phyloP scores from a whole-genome alignment of 2,329 filamentous ascomycete species.

The Aspergillus udagawae region DNA sequence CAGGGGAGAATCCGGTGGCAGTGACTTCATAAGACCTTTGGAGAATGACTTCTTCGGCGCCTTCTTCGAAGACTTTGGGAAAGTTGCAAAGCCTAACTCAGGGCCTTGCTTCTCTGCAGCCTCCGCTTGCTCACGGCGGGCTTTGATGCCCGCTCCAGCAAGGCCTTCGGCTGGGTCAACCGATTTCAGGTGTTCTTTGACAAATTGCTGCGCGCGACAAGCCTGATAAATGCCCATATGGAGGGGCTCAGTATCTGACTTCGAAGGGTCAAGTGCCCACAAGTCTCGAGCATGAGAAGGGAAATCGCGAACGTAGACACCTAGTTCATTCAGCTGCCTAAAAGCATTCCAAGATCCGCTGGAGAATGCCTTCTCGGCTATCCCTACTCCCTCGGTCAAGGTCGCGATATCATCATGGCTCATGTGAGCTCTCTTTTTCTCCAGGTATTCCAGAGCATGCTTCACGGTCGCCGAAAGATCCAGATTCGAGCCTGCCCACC shows the following conservation, averaged over 20 bases:
- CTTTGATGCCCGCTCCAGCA: slow-evolving; percentile 38
- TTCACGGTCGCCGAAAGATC: slow-evolving; percentile 64
- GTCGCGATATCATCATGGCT: slow-evolving; percentile 56
- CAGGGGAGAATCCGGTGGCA: slow-evolving; percentile 49
- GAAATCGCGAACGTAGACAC: slow-evolving; percentile 66
- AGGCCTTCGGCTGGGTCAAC: slow-evolving; percentile 39
- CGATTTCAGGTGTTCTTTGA: slow-evolving; percentile 38
- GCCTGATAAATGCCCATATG: slow-evolving; percentile 57
- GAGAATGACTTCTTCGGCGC: slow-evolving; percentile 28
- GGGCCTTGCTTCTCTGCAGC: slow-evolving; percentile 10
- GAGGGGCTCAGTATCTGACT: slow-evolving; percentile 41
- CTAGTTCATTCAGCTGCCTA: slow-evolving; percentile 71
- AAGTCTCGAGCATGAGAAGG: slow-evolving; percentile 55
- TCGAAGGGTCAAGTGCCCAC: slow-evolving; percentile 63
- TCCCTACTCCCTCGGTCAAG: slow-evolving; percentile 61
- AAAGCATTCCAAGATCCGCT: slow-evolving; percentile 65
- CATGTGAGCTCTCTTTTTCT: slow-evolving; percentile 57
- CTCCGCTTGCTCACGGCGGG: slow-evolving; percentile 25
- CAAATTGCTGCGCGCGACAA: slow-evolving; percentile 52
- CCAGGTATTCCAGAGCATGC: slow-evolving; percentile 64
- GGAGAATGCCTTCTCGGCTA: slow-evolving; percentile 56
- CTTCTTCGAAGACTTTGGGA: slow-evolving; percentile 15
- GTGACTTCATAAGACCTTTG: slow-evolving; percentile 22
- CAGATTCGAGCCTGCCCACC: slow-evolving; percentile 70
- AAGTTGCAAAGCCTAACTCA: slow-evolving; percentile 12